A percentile compares a stretch with the other conserved stretches of the same genome.
Evolutionary conservation across 208 protist species (phyloP).

Genomic region (Leishmania turanica): DNA sequence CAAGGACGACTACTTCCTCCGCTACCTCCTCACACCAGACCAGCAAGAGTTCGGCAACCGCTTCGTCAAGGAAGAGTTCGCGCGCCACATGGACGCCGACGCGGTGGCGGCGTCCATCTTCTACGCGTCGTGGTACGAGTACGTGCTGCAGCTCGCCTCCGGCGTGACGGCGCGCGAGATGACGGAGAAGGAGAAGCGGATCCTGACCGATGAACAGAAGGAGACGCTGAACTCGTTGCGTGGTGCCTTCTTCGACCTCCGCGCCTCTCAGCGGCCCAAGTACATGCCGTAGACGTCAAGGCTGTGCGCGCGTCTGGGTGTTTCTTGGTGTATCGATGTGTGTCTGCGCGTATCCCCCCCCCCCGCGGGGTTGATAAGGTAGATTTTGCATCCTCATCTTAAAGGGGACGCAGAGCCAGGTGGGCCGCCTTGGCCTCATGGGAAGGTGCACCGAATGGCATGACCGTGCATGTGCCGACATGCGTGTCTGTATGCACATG

Average conservation of each 20-base stretch:
- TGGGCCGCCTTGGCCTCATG: neutral
- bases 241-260: slow-evolving; percentile 41
- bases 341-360: neutral
- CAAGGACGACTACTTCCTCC: slow-evolving; percentile 45
- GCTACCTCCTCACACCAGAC: slow-evolving; percentile 60
- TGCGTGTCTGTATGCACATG: neutral
- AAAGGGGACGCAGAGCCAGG: neutral
- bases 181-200: slow-evolving; percentile 67
- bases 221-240: slow-evolving; percentile 70
- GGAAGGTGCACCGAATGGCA: neutral
- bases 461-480: neutral
- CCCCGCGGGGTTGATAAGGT: no score
- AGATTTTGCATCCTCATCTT: neutral
- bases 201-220: slow-evolving; percentile 82
- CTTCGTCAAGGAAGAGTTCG: slow-evolving; percentile 85
- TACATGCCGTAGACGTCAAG: slow-evolving; percentile 36
- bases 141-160: slow-evolving; percentile 76
- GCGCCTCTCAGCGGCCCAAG: slow-evolving; percentile 27
- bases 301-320: neutral
- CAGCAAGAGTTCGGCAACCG: slow-evolving; percentile 87
- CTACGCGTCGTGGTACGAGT: slow-evolving; percentile 88
- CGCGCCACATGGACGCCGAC: slow-evolving; percentile 71
- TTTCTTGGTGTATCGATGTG: neutral
- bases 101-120: slow-evolving; percentile 67
- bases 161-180: slow-evolving; percentile 76